Conservation (phyloP, 441 rosid species). For the Bruguiera hainesii region DNA sequence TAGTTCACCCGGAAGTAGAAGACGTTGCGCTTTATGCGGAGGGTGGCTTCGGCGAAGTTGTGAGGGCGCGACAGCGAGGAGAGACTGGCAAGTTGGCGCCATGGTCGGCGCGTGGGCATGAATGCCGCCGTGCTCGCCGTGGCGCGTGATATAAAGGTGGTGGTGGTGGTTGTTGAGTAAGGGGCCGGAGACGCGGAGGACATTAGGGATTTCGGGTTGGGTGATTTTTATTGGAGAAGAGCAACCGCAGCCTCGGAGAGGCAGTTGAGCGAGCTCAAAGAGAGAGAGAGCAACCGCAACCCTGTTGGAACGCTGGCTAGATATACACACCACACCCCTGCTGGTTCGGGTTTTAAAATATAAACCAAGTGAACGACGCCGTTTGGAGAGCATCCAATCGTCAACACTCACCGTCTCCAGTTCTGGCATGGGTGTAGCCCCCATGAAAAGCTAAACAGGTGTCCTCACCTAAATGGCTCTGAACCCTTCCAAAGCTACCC, state of each 20-base stretch:
- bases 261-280: too few species aligned
- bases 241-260: not conserved
- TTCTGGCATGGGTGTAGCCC: not conserved
- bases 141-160: constrained; percentile 27
- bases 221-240: not conserved
- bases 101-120: constrained; percentile 56
- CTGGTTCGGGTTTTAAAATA: too few species aligned
- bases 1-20: constrained; percentile 63
- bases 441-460: too few species aligned
- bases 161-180: constrained; percentile 15
- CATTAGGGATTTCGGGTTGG: constrained; percentile 18
- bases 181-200: constrained; percentile 24
- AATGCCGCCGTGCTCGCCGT: constrained; percentile 22
- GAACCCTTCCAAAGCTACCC: too few species aligned
- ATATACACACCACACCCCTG: too few species aligned
- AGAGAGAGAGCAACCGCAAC: too few species aligned
- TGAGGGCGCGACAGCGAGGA: constrained; percentile 39
- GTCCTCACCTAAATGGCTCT: not conserved
- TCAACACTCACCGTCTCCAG: not conserved
- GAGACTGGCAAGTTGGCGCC: constrained; percentile 43
- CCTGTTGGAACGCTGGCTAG: too few species aligned
- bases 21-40: constrained; percentile 44
- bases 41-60: constrained; percentile 42
- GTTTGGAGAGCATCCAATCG: too few species aligned
- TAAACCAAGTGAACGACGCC: too few species aligned